Evolutionary conservation across 2,329 filamentous ascomycete genomes (phyloP), one percentile per base, ranked within the genome.

Genomic region (Aspergillus hortae): DNA sequence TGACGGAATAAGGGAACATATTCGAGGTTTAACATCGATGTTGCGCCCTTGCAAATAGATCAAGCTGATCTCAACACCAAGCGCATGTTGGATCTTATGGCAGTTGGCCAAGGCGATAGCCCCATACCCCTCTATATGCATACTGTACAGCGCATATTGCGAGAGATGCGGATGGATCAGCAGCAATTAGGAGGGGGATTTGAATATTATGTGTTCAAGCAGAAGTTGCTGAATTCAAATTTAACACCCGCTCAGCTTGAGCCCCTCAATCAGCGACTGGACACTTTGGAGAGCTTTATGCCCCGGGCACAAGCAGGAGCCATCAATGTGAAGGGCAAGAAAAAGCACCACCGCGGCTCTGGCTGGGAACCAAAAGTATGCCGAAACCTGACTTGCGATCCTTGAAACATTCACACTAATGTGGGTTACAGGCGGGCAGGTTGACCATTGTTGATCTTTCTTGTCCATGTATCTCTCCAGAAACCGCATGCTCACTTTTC

Each of bases 51-150:
- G 4, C 72, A 75, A 0, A 40, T 87, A 3, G 74, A 79, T 38
- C 70, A 82, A 30, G 54, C 63, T 0, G 69, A 84, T 32, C 73
- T 87, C 1, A 83, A 82, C 55, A 82, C 82, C 0, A 74, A 77
- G 42, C 71, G 80, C 0, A 83, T 87, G 77, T 67, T 82, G 10
- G 78, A 81, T 7, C 68, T 86, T 0, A 86, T 86, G 82, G 81
- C 80, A 0, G 76, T 83, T 0, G 73, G 69, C 0, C 66, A 68
- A 1, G 63, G 70, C 1, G 66, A 67, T 1, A 56, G 56, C 5
- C 69, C 77, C 1, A 43, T 54, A 46, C 84, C 83, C 0, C 71
- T 88, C 0, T 87, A 88, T 57, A 74, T 85, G 48, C 76, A 81
- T 46, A 77, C 83, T 0, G 69, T 84, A 2, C 70, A 76, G 25